These are phyloP conservation scores for Acer negundo DNA, from an alignment of 345 rosid species.

Conservation along the genomic window DNA sequence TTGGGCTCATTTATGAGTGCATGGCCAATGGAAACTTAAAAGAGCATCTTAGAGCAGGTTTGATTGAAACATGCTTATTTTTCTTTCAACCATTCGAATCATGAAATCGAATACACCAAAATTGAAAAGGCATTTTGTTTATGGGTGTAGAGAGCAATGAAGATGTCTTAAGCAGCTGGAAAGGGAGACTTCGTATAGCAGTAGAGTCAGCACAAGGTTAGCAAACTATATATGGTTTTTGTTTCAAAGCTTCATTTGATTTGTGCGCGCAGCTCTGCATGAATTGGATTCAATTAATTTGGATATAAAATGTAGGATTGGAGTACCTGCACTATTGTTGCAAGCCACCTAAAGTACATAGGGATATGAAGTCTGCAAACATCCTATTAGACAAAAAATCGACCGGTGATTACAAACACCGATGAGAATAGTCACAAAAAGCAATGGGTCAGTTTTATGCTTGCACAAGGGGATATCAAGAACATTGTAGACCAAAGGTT, in stretches of 20 bases:
- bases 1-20: constrained; percentile 54
- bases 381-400: constrained; percentile 47
- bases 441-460: constrained; percentile 39
- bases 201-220: constrained; percentile 57
- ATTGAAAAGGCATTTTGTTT: background rate
- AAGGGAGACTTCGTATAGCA: constrained; percentile 44
- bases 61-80: background rate
- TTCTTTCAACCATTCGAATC: too few species aligned
- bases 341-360: constrained; percentile 56
- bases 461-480: constrained; percentile 47
- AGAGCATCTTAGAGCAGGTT: constrained; percentile 38
- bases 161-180: constrained; percentile 43
- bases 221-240: background rate
- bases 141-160: constrained; percentile 26
- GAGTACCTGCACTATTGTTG: constrained; percentile 64
- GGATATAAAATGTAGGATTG: constrained; percentile 38
- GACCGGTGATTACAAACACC: constrained; percentile 25
- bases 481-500: constrained; percentile 43
- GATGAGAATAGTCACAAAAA: constrained; percentile 28
- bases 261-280: background rate
- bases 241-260: background rate
- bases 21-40: constrained; percentile 60
- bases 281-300: background rate
- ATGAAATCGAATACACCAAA: background rate
- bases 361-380: constrained; percentile 57